Conservation (phyloP, 768 basidiomycete species). For the Lepiota subincarnata region DNA sequence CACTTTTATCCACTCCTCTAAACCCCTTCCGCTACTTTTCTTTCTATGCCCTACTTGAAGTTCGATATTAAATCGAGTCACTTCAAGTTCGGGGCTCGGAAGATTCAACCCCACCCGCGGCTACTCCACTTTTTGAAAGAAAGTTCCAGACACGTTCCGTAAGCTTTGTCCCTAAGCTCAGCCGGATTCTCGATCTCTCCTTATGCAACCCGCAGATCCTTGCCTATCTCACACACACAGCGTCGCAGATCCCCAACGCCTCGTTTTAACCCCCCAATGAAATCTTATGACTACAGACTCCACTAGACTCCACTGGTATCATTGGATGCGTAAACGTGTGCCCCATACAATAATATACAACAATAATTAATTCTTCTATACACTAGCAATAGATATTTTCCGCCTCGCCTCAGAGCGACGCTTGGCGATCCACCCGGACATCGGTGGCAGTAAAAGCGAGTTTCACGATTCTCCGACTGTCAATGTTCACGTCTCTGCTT, state of each 20-base stretch:
- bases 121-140: too few species aligned
- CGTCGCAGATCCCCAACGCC: background rate
- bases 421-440: conserved; percentile 5
- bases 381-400: background rate
- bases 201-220: background rate
- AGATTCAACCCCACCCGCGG: too few species aligned
- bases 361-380: background rate
- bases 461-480: conserved; percentile 8
- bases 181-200: background rate
- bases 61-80: too few species aligned
- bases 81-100: too few species aligned
- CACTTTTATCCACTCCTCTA: too few species aligned
- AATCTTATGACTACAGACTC: too few species aligned
- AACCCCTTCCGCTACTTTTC: too few species aligned
- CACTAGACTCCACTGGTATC: background rate
- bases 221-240: too few species aligned
- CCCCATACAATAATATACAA: background rate
- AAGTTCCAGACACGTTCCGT: background rate
- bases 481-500: background rate
- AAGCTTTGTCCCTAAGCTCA: background rate
- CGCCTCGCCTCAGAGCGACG: background rate
- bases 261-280: background rate
- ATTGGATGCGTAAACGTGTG: background rate
- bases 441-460: conserved; percentile 6
- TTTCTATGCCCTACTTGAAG: too few species aligned